Evolutionary conservation across 768 basidiomycete species (phyloP).

Genomic region (Mycena albidolilacea): DNA sequence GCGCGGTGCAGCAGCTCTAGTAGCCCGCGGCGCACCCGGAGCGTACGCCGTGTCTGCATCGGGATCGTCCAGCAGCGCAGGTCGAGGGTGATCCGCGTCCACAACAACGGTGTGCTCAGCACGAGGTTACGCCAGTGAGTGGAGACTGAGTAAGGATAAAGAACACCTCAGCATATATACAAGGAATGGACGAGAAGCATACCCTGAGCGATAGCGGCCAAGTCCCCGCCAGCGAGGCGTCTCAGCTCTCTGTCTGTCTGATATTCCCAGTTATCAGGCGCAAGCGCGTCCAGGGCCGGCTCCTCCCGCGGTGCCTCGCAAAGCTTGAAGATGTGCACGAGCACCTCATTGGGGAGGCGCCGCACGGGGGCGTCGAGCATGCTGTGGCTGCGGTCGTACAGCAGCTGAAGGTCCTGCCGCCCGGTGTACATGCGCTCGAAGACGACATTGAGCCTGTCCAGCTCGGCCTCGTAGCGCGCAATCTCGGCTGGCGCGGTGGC

Average conservation of each 20-base stretch:
- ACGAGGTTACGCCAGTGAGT: slow-evolving; percentile 4
- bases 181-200: no score
- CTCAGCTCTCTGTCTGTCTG: slow-evolving; percentile 7
- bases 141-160: slow-evolving; percentile 1
- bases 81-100: slow-evolving; percentile 19
- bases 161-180: no score
- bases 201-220: background rate
- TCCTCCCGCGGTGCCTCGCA: background rate
- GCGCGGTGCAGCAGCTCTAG: background rate
- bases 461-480: background rate
- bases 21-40: background rate
- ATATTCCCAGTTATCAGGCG: background rate
- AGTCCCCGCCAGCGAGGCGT: slow-evolving; percentile 11
- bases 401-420: background rate
- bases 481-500: background rate
- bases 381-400: background rate
- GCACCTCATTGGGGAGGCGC: slow-evolving; percentile 9
- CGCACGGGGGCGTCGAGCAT: slow-evolving; percentile 5
- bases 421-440: background rate
- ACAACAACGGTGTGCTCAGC: slow-evolving; percentile 3
- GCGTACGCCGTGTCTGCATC: background rate
- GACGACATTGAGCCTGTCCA: background rate
- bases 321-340: slow-evolving; percentile 9
- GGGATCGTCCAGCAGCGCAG: slow-evolving; percentile 23
- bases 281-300: background rate